phyloP scores from a whole-genome alignment of 1,284 basidiomycete genomes.

The Apiotrichum domesticum region DNA sequence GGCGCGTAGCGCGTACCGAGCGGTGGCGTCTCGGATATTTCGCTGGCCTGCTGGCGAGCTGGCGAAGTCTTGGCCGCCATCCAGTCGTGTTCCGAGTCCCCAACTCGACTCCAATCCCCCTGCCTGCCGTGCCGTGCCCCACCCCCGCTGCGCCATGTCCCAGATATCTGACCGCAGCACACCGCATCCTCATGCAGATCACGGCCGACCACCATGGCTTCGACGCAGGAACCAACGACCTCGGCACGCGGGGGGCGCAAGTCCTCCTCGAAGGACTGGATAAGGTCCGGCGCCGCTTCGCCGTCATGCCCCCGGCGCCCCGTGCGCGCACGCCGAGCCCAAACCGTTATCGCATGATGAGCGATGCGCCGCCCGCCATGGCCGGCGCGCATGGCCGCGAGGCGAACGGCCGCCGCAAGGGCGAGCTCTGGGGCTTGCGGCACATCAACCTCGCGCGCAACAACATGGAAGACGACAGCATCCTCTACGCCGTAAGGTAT shows the following conservation, averaged over 20 bases:
- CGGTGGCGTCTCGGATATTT: no score
- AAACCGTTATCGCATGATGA: neutral
- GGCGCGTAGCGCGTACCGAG: no score
- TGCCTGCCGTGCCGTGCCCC: no score
- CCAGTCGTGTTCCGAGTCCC: no score
- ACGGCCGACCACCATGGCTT: slow-evolving; percentile 30
- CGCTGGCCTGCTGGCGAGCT: no score
- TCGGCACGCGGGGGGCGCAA: slow-evolving; percentile 29
- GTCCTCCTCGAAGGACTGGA: slow-evolving; percentile 35
- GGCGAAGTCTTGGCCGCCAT: no score
- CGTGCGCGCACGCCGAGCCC: slow-evolving; percentile 2
- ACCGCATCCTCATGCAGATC: slow-evolving; percentile 27
- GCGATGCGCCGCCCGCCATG: neutral
- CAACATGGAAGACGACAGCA: slow-evolving; percentile 11
- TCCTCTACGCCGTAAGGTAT: slow-evolving; percentile 9
- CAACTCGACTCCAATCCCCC: no score
- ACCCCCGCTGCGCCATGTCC: no score
- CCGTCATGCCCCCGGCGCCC: neutral
- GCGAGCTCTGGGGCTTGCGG: slow-evolving; percentile 31
- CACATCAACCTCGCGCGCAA: slow-evolving; percentile 37
- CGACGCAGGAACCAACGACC: slow-evolving; percentile 39
- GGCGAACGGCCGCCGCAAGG: neutral
- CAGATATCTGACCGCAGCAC: slow-evolving; percentile 20
- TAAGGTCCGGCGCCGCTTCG: slow-evolving; percentile 18
- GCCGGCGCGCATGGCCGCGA: neutral